Evolutionary conservation across 768 basidiomycete species (phyloP).

Genomic region (Suillus clintonianus): DNA sequence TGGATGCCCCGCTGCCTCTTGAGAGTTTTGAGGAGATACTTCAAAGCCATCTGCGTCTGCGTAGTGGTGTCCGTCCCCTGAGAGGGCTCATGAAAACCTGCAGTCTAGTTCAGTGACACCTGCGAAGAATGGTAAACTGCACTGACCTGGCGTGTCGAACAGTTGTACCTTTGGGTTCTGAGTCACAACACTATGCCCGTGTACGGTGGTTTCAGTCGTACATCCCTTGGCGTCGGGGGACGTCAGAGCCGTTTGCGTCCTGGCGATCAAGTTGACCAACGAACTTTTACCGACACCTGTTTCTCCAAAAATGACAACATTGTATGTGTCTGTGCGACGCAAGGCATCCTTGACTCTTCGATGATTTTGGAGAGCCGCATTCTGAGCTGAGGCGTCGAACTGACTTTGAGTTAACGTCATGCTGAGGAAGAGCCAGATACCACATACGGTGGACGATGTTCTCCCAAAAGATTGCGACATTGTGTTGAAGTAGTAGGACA

Average conservation of each 20-base stretch:
- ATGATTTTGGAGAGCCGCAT: no score
- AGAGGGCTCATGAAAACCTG: neutral
- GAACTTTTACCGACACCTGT: conserved; percentile 32
- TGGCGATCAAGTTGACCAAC: conserved; percentile 31
- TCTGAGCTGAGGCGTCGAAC: no score
- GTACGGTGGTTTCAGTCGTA: conserved; percentile 16
- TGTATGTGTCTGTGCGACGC: conserved; percentile 9
- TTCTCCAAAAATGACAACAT: conserved; percentile 29
- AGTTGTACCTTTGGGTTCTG: neutral
- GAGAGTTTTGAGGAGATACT: neutral
- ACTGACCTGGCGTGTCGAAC: neutral
- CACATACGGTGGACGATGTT: neutral
- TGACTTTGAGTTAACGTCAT: neutral
- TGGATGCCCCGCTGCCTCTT: conserved; percentile 15
- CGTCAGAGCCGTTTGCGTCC: conserved; percentile 18
- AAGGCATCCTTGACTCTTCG: neutral
- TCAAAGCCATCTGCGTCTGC: neutral
- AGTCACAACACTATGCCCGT: neutral
- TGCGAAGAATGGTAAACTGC: neutral
- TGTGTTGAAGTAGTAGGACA: no score
- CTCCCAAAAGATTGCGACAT: no score
- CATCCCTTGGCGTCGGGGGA: conserved; percentile 25
- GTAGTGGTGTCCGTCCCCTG: neutral
- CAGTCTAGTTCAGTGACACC: neutral
- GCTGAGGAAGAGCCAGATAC: neutral